Conservation (phyloP, 1,139 yeast genomes). For the Magnusiomyces paraingens region DNA sequence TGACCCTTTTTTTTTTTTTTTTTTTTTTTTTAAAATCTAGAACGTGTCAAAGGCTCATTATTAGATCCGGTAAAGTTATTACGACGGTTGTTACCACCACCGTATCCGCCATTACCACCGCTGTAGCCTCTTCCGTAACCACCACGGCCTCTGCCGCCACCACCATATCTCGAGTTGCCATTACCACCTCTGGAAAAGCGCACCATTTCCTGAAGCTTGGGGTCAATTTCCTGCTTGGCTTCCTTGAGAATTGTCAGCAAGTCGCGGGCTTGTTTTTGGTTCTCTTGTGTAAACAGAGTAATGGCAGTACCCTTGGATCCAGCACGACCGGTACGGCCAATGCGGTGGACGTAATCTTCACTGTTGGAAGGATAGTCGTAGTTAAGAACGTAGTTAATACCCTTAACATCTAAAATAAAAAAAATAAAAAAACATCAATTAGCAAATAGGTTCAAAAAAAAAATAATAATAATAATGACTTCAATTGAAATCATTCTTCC, state of each 20-base stretch:
- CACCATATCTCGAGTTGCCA: constrained; percentile 46
- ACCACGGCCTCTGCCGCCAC: constrained; percentile 58
- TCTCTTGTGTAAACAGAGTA: constrained; percentile 86
- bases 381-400: constrained; percentile 87
- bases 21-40: constrained; percentile 1
- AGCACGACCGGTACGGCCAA: constrained; percentile 99
- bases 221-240: constrained; percentile 81
- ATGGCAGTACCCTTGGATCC: constrained; percentile 94
- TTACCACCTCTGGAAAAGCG: constrained; percentile 43
- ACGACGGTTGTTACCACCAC: constrained; percentile 31
- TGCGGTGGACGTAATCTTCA: constrained; percentile 94
- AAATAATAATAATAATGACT: constrained; percentile 9
- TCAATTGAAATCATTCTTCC: too few species aligned
- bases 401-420: constrained; percentile 73
- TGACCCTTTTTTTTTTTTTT: too few species aligned
- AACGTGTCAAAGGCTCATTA: constrained; percentile 14
- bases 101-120: constrained; percentile 41
- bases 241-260: constrained; percentile 86
- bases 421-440: constrained; percentile 21
- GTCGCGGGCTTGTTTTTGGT: constrained; percentile 85
- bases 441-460: constrained; percentile 8
- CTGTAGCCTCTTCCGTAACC: constrained; percentile 47
- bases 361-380: constrained; percentile 97
- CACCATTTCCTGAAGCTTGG: constrained; percentile 44
- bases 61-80: constrained; percentile 9